phyloP scores from a whole-genome alignment of 768 basidiomycete species.

The Termitomyces sp. region DNA sequence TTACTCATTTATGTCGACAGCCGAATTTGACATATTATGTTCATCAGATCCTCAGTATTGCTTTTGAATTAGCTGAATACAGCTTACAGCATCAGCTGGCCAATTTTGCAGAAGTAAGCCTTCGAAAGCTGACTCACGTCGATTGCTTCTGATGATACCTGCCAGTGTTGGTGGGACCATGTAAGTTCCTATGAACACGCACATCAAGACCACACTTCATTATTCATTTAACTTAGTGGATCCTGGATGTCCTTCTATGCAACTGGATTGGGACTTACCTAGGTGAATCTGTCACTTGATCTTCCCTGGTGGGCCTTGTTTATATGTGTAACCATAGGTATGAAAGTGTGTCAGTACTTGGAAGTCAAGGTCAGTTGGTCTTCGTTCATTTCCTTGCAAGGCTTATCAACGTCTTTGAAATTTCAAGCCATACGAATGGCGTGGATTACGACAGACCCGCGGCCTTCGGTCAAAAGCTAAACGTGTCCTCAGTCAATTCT shows the following conservation, averaged over 20 bases:
- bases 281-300: conserved; percentile 35
- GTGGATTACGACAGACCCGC: conserved; percentile 71
- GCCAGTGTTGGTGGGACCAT: conserved; percentile 91
- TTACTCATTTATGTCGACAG: conserved; percentile 2
- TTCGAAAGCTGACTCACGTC: conserved; percentile 5
- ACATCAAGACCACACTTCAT: conserved; percentile 6
- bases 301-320: conserved; percentile 3
- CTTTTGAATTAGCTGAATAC: conserved; percentile 87
- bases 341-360: conserved; percentile 83
- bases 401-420: conserved; percentile 4
- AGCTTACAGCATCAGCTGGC: conserved; percentile 83
- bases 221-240: conserved; percentile 48
- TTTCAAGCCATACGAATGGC: conserved; percentile 75
- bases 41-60: conserved; percentile 73
- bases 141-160: conserved; percentile 12
- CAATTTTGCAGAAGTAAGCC: conserved; percentile 78
- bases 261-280: conserved; percentile 87
- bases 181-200: conserved; percentile 34
- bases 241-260: conserved; percentile 80
- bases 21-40: conserved; percentile 9
- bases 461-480: conserved; percentile 76
- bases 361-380: conserved; percentile 67
- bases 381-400: conserved; percentile 1
- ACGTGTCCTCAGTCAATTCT: conserved; percentile 78
- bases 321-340: conserved; percentile 39